Evolutionary conservation across 2,329 filamentous ascomycete genomes (phyloP).

Genomic region (Acephala macrosclerotiorum): DNA sequence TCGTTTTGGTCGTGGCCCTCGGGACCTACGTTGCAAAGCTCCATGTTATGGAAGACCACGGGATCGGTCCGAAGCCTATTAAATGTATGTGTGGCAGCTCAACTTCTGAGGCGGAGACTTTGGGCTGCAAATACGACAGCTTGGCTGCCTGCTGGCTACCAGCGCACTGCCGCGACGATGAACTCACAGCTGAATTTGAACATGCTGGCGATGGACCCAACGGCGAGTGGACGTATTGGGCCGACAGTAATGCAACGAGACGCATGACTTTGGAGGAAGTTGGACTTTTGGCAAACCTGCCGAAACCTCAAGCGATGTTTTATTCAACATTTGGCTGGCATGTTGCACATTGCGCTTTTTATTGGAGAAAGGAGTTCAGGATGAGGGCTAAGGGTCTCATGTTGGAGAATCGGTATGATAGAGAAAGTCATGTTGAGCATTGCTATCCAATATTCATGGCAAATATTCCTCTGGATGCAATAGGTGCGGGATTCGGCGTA

Average conservation of each 20-base stretch:
- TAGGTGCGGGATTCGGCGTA: too few relatives aligned
- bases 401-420: slow-evolving; percentile 1
- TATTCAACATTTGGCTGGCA: not conserved
- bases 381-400: not conserved
- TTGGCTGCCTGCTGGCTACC: not conserved
- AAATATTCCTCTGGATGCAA: too few relatives aligned
- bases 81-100: not conserved
- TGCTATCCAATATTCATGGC: too few relatives aligned
- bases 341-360: not conserved
- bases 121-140: slow-evolving; percentile 1
- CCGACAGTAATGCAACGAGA: not conserved
- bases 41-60: too few relatives aligned
- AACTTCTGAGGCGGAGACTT: not conserved
- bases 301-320: not conserved
- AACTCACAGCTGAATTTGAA: not conserved
- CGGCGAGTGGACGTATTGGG: not conserved
- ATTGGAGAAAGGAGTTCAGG: not conserved
- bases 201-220: not conserved
- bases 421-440: not conserved
- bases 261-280: too few relatives aligned
- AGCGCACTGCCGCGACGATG: not conserved
- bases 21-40: too few relatives aligned
- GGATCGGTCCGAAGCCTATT: too few relatives aligned
- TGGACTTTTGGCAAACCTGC: too few relatives aligned
- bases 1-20: too few relatives aligned